Percentiles rank a stretch among this genome's conserved stretches.
phyloP scores from a whole-genome alignment of 768 basidiomycete genomes.

The Rhodotorula kratochvilovae region DNA sequence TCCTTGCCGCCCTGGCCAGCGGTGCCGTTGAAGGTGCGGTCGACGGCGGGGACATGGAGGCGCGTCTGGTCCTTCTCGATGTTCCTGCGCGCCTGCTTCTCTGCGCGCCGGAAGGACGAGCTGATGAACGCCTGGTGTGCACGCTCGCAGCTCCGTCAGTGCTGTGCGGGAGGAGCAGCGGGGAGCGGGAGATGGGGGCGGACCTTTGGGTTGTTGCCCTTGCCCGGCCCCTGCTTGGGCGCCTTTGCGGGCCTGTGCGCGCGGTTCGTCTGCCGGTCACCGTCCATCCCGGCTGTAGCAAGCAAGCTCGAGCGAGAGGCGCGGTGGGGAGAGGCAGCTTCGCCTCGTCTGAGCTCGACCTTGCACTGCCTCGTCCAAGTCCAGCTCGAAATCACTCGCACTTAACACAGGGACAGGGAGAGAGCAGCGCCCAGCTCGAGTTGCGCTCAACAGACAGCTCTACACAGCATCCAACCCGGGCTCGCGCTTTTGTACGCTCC shows the following conservation, averaged over 20 bases:
- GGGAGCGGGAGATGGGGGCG: slow-evolving; percentile 27
- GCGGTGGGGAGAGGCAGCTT: too few relatives aligned
- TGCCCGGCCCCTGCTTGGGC: slow-evolving; percentile 61
- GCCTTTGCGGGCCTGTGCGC: slow-evolving; percentile 68
- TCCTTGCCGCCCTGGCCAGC: slow-evolving; percentile 48
- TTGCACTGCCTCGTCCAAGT: too few relatives aligned
- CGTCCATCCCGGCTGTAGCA: slow-evolving; percentile 26
- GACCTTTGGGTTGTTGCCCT: slow-evolving; percentile 88
- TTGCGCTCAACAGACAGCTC: too few relatives aligned
- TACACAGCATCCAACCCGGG: too few relatives aligned
- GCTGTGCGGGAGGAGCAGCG: not conserved
- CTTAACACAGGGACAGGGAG: too few relatives aligned
- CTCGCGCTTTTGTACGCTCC: not conserved
- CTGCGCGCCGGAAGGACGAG: slow-evolving; percentile 76
- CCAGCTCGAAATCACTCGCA: too few relatives aligned
- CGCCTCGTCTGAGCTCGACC: too few relatives aligned
- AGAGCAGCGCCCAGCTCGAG: too few relatives aligned
- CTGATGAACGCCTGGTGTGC: slow-evolving; percentile 73
- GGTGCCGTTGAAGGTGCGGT: slow-evolving; percentile 69
- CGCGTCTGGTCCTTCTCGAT: slow-evolving; percentile 90
- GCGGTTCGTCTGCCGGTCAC: slow-evolving; percentile 71
- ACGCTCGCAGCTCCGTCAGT: not conserved
- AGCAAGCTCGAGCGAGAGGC: not conserved
- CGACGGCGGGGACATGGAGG: slow-evolving; percentile 90
- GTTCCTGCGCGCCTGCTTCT: slow-evolving; percentile 80